These are phyloP conservation scores for Raddia distichophylla DNA, from an alignment of 176 grass and related monocot genomes.

Conservation along the genomic window DNA sequence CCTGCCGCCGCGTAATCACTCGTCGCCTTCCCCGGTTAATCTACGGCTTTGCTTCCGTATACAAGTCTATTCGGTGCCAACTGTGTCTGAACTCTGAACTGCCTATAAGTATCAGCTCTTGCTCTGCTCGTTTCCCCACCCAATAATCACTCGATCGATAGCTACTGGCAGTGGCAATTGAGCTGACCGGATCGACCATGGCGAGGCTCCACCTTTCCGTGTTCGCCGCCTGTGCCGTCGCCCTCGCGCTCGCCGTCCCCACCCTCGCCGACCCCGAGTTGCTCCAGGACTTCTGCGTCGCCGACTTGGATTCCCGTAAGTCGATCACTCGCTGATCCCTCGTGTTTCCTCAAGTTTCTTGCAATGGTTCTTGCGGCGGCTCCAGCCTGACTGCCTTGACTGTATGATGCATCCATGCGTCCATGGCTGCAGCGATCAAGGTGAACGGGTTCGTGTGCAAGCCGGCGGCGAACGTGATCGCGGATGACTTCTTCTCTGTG, in stretches of 20 bases:
- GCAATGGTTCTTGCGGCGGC: not conserved
- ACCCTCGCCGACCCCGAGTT: constrained; percentile 64
- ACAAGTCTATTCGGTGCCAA: not conserved
- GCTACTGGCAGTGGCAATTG: no score
- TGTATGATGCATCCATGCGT: not conserved
- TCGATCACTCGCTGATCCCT: not conserved
- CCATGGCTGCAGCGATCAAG: constrained; percentile 52
- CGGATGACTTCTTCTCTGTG: constrained; percentile 67
- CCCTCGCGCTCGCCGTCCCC: constrained; percentile 27
- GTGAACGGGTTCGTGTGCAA: constrained; percentile 85
- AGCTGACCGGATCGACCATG: constrained; percentile 14
- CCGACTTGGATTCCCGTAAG: constrained; percentile 58
- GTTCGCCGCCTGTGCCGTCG: constrained; percentile 26
- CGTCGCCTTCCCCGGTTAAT: not conserved
- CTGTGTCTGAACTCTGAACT: not conserved
- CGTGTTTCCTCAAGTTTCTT: not conserved
- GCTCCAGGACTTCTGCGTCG: constrained; percentile 89
- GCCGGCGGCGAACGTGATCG: constrained; percentile 42
- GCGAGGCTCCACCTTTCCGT: constrained; percentile 34
- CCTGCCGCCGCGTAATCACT: no score
- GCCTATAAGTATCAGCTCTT: constrained; percentile 40
- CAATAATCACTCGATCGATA: not conserved
- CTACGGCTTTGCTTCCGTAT: not conserved
- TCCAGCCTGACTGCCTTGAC: not conserved
- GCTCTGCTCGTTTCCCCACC: not conserved